Conservation (phyloP, 176 grass and related monocot species). For the Cenchrus fungigraminus region DNA sequence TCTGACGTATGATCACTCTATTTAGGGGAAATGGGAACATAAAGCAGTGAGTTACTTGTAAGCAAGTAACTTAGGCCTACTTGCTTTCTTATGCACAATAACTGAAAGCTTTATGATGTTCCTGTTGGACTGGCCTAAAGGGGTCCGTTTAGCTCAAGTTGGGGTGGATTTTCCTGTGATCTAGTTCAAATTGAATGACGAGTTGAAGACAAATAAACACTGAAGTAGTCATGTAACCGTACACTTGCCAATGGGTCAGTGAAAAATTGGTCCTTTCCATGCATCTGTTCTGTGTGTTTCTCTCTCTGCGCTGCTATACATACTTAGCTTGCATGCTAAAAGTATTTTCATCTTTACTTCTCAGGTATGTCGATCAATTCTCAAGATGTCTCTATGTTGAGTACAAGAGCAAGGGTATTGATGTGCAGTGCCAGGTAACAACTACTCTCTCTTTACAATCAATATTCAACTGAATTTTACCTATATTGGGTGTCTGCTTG, state of each 20-base stretch:
- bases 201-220: background rate
- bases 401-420: conserved; percentile 92
- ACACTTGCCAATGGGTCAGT: too few relatives aligned
- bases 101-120: background rate
- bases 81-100: background rate
- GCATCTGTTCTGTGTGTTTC: background rate
- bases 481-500: background rate
- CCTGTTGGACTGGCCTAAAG: too few relatives aligned
- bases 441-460: background rate
- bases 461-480: too few relatives aligned
- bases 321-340: conserved; percentile 8
- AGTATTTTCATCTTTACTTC: background rate
- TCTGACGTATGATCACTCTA: conserved; percentile 5
- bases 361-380: conserved; percentile 91
- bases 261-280: background rate
- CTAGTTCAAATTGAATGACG: too few relatives aligned
- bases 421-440: conserved; percentile 92
- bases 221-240: background rate
- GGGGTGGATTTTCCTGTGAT: too few relatives aligned
- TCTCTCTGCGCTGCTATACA: background rate
- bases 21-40: background rate
- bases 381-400: conserved; percentile 86
- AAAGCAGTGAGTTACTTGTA: background rate
- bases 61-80: background rate
- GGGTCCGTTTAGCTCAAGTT: too few relatives aligned